Evolutionary conservation across 192 early-diverging fungal genomes (phyloP), one percentile per base, ranked within the genome.

Genomic region (Polychytrium aggregatum): DNA sequence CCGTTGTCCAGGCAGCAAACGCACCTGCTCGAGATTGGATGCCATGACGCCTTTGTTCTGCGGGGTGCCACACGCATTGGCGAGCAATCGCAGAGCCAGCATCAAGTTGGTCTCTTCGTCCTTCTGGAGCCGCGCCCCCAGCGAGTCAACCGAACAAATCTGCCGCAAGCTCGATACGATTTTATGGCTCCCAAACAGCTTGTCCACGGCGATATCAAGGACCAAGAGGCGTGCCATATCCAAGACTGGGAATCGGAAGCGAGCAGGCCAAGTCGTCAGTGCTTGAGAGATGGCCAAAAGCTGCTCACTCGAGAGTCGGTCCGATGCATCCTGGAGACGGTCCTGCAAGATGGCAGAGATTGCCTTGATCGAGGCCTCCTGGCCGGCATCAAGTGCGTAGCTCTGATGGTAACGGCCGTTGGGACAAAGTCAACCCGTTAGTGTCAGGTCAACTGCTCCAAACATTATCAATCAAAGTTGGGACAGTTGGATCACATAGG

Each of bases 161-260:
- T 4, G 5, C 10, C 26, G 22, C 41, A 24, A 10, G 25, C 21
- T 24, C 2, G 1, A 28, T 35, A 31, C 25, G 22, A 20, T 20
- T 50, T 20, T 5, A 20, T 36, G 2, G 2, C 48, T 18, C 17
- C 25, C 34, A 13, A 28, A 26, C 31, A 31, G 35, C n/a, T 51
- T 7, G 3, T 46, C 30, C 11, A 1, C 44, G 2, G 72, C 59
- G 1, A 78, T 65, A 39, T 73, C 63, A 2, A 87, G 56, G 0
- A 79, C 71, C 2, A 63, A 53, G 11, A 93, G 57, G 2, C 94
- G 82, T 20, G 95, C 50, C 18, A 95, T 55, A 53, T 97, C 94
- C 27, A 97, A 71, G 5, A 14, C 78, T 58, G 25, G 50, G 18
- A 16, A 24, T 34, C 14, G 2, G n/a, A 33, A 26, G 9, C 37